Conservation (phyloP, 2,329 filamentous ascomycete genomes). For the Aspergillus sp. region DNA sequence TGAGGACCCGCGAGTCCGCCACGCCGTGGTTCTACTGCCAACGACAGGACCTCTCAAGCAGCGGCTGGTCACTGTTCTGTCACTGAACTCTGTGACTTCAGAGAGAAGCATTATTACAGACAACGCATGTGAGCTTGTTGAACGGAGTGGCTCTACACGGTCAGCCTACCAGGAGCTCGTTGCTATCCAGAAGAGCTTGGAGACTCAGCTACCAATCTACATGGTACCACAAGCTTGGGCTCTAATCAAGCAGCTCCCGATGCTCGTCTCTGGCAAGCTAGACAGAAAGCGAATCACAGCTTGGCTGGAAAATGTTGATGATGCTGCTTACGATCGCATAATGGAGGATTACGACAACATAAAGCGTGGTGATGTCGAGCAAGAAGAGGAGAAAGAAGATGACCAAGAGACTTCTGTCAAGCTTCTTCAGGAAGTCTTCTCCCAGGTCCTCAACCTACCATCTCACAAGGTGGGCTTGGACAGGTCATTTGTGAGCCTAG, state of each 20-base stretch:
- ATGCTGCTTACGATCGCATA: slow-evolving; percentile 42
- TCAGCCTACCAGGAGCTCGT: slow-evolving; percentile 32
- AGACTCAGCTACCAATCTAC: slow-evolving; percentile 47
- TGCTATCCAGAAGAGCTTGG: slow-evolving; percentile 40
- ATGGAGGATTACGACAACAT: slow-evolving; percentile 39
- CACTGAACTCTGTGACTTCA: slow-evolving; percentile 31
- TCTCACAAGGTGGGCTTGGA: slow-evolving; percentile 35
- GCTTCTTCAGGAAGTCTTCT: slow-evolving; percentile 34
- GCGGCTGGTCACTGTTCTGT: slow-evolving; percentile 49
- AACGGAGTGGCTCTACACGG: slow-evolving; percentile 24
- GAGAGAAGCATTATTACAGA: slow-evolving; percentile 31
- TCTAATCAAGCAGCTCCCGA: slow-evolving; percentile 44
- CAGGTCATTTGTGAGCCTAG: slow-evolving; percentile 40
- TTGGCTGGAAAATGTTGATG: slow-evolving; percentile 50
- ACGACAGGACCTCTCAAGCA: slow-evolving; percentile 46
- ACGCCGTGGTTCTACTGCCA: slow-evolving; percentile 47
- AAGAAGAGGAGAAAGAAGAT: slow-evolving; percentile 14
- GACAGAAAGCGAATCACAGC: slow-evolving; percentile 42
- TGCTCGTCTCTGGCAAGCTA: slow-evolving; percentile 39
- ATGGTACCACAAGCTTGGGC: slow-evolving; percentile 47
- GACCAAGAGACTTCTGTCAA: slow-evolving; percentile 21
- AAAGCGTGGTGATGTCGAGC: slow-evolving; percentile 25
- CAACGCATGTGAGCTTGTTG: slow-evolving; percentile 36
- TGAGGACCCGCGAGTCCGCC: slow-evolving; percentile 35
- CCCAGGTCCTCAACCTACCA: slow-evolving; percentile 40